phyloP scores from a whole-genome alignment of 306 rosid species.

The Luffa aegyptiaca region DNA sequence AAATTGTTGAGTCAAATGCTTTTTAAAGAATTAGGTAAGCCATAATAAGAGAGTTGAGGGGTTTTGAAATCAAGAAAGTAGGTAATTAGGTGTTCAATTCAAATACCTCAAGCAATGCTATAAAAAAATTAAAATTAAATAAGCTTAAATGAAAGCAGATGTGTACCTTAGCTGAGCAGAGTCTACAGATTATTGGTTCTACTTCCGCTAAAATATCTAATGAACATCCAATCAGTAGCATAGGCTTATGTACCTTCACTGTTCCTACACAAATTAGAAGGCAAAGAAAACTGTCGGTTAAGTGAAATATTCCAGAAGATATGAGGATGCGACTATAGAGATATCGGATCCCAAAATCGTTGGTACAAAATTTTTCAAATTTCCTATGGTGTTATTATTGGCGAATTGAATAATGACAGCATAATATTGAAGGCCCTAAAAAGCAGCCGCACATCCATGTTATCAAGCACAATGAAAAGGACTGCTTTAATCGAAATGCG shows the following conservation, averaged over 20 bases:
- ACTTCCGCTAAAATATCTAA: not conserved
- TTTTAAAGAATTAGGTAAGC: not conserved
- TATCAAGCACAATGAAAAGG: constrained; percentile 13
- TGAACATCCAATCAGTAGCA: not conserved
- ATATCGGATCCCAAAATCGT: not conserved
- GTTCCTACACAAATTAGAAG: not conserved
- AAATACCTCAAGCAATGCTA: not conserved
- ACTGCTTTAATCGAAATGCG: not conserved
- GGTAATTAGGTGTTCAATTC: not conserved
- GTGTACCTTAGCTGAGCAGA: not conserved
- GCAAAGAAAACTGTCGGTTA: not conserved
- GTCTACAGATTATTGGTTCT: not conserved
- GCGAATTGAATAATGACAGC: not conserved
- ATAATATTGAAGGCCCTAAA: not conserved
- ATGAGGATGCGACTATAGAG: not conserved
- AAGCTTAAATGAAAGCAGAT: not conserved
- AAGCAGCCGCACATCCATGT: constrained; percentile 3
- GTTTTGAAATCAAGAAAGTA: not conserved
- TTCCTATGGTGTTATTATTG: not conserved
- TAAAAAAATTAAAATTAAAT: not conserved
- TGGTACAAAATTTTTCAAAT: not conserved
- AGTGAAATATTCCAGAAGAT: not conserved
- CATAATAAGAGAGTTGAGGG: not conserved
- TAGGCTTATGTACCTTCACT: not conserved
- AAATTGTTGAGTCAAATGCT: not conserved